Percentiles rank a stretch among this genome's conserved stretches.
These are phyloP conservation scores for Aspergillus arachidicola DNA, from an alignment of 2,329 filamentous ascomycete genomes.

Conservation along the genomic window DNA sequence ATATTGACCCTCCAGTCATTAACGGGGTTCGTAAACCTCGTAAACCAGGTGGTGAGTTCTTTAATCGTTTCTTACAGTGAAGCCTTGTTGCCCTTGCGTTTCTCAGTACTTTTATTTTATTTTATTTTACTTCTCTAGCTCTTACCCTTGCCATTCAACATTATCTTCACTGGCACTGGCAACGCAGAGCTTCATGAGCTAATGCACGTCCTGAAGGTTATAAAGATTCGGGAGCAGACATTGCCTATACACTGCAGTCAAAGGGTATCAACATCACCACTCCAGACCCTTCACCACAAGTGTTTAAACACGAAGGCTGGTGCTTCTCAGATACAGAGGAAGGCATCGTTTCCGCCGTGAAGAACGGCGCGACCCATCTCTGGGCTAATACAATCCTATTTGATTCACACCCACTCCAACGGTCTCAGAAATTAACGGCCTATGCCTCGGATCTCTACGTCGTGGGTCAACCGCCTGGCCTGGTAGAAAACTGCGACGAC, in stretches of 20 bases:
- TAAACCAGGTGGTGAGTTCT: slow-evolving; percentile 50
- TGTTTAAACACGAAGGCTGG: slow-evolving; percentile 39
- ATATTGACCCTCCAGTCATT: slow-evolving; percentile 50
- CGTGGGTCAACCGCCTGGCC: slow-evolving; percentile 50
- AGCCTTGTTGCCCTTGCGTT: background rate
- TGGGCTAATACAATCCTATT: slow-evolving; percentile 58
- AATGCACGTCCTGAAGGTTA: slow-evolving; percentile 41
- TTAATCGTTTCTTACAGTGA: background rate
- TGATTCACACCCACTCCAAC: slow-evolving; percentile 52
- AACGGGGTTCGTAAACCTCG: slow-evolving; percentile 52
- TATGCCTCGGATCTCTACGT: slow-evolving; percentile 39
- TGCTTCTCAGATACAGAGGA: slow-evolving; percentile 49
- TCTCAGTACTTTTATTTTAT: background rate
- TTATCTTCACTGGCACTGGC: background rate
- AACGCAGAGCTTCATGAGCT: background rate
- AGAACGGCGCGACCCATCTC: slow-evolving; percentile 47
- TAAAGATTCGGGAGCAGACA: slow-evolving; percentile 53
- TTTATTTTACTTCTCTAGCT: background rate
- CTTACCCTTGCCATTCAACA: background rate
- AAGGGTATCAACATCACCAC: slow-evolving; percentile 38
- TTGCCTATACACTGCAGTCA: slow-evolving; percentile 45
- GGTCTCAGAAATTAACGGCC: slow-evolving; percentile 35
- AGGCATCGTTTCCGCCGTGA: slow-evolving; percentile 45
- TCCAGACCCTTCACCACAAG: slow-evolving; percentile 31
- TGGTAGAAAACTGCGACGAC: slow-evolving; percentile 55